These are phyloP conservation scores for Blastobotrys apis DNA, from an alignment of 1,139 yeast species.

Conservation along the genomic window DNA sequence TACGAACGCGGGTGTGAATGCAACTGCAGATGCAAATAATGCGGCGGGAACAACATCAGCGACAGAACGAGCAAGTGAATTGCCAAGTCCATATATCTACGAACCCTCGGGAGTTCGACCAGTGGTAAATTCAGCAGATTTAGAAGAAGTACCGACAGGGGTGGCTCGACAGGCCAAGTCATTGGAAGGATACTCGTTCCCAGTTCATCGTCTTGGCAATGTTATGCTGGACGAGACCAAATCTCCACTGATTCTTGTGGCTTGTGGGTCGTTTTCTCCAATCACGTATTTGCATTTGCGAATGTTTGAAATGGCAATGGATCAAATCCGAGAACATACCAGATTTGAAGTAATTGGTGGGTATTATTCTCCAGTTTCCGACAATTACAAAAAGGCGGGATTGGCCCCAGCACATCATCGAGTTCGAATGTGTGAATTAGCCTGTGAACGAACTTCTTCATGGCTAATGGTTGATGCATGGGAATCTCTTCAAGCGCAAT, in stretches of 20 bases:
- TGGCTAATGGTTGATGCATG: constrained; percentile 99
- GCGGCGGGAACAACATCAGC: no score
- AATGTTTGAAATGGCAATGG: constrained; percentile 98
- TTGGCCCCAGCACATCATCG: constrained; percentile 84
- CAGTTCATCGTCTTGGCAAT: constrained; percentile 77
- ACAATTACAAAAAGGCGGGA: constrained; percentile 90
- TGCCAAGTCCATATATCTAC: constrained; percentile 20
- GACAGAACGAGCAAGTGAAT: constrained; percentile 1
- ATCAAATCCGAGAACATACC: constrained; percentile 88
- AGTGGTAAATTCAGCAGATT: constrained; percentile 65
- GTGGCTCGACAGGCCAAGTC: constrained; percentile 77
- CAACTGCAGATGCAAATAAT: no score
- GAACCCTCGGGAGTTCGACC: constrained; percentile 35
- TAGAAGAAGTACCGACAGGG: constrained; percentile 96
- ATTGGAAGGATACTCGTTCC: constrained; percentile 68
- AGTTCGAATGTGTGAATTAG: constrained; percentile 96
- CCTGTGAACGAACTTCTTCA: constrained; percentile 92
- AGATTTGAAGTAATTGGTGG: constrained; percentile 95
- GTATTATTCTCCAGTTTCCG: constrained; percentile 94
- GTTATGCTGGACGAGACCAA: constrained; percentile 69
- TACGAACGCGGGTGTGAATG: neutral
- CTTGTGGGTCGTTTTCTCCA: constrained; percentile 97
- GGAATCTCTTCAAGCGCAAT: constrained; percentile 90
- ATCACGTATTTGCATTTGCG: constrained; percentile 89
- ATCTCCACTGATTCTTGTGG: constrained; percentile 87